Evolutionary conservation across 441 rosid species (phyloP).

Genomic region (Gossypium aridum): DNA sequence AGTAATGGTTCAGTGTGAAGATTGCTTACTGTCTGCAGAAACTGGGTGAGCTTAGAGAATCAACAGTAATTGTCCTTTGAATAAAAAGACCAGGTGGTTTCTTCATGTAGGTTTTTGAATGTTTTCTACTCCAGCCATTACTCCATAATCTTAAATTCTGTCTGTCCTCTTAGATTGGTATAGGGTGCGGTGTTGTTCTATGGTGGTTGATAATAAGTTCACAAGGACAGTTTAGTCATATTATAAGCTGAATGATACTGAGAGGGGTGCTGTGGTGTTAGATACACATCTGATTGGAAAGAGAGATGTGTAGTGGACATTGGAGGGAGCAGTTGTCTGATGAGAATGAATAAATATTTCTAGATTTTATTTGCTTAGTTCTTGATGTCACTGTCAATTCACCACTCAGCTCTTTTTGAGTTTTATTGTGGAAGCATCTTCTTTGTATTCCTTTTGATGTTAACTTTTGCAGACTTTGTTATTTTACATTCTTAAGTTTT

Average conservation of each 20-base stretch:
- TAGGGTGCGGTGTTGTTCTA: neutral
- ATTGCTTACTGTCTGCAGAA: neutral
- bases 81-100: neutral
- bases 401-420: neutral
- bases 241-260: neutral
- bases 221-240: neutral
- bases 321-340: neutral
- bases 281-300: conserved; percentile 1
- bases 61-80: neutral
- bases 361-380: neutral
- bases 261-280: conserved; percentile 5
- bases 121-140: neutral
- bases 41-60: neutral
- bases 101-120: neutral
- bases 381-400: neutral
- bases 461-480: neutral
- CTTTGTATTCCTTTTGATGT: neutral
- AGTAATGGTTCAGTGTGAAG: neutral
- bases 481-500: neutral
- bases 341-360: neutral
- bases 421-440: conserved; percentile 4
- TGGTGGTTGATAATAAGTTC: neutral
- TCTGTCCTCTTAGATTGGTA: neutral
- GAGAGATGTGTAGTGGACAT: neutral
- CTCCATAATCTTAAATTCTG: neutral